Evolutionary conservation across 768 basidiomycete genomes (phyloP).

Genomic region (Trametes punicea): DNA sequence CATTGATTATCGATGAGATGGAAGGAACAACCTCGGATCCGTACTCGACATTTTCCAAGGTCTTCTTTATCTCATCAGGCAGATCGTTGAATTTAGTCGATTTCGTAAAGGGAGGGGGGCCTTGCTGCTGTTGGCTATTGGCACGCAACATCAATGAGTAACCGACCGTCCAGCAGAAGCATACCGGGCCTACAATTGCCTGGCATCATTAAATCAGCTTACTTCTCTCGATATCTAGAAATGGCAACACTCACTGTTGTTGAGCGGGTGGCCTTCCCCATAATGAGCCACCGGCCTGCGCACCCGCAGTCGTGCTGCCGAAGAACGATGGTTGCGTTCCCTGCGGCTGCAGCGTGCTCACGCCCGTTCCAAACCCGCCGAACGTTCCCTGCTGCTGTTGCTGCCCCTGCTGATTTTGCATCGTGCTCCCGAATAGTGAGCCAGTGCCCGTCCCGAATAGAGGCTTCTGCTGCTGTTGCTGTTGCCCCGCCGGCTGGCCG

Average conservation of each 20-base stretch:
- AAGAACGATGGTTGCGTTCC: constrained; percentile 13
- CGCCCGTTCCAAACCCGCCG: constrained; percentile 20
- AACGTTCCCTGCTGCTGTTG: constrained; percentile 26
- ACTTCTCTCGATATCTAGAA: background rate
- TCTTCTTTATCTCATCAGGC: constrained; percentile 62
- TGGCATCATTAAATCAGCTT: background rate
- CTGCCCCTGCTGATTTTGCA: constrained; percentile 23
- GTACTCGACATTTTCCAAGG: constrained; percentile 71
- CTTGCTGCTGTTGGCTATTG: constrained; percentile 14
- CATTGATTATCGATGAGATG: background rate
- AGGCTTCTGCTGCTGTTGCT: constrained; percentile 32
- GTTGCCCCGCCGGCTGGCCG: constrained; percentile 31
- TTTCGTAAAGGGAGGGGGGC: constrained; percentile 43
- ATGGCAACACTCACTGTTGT: constrained; percentile 23
- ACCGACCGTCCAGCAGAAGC: background rate
- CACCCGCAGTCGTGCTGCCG: constrained; percentile 2
- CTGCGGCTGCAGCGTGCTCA: constrained; percentile 14
- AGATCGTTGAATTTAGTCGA: constrained; percentile 82
- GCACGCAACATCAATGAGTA: background rate
- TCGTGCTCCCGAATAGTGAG: constrained; percentile 36
- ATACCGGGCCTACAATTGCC: background rate
- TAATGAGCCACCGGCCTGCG: constrained; percentile 8
- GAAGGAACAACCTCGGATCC: constrained; percentile 20
- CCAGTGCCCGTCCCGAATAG: constrained; percentile 13
- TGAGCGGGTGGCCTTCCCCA: constrained; percentile 21